Conservation (phyloP, 1,139 yeast species). For the Kurtzmaniella quercitrusa region DNA sequence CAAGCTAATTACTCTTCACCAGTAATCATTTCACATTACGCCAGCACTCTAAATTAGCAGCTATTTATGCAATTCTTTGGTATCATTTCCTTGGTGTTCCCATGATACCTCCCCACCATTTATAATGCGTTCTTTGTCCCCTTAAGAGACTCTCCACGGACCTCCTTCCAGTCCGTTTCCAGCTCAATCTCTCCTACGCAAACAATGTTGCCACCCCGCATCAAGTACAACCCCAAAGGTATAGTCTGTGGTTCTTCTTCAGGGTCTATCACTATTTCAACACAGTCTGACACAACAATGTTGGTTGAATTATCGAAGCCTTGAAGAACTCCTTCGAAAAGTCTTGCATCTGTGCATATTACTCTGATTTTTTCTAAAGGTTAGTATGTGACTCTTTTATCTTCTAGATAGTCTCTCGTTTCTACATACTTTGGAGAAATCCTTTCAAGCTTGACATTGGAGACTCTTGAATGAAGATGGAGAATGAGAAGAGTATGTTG, state of each 20-base stretch:
- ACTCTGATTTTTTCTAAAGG: slow-evolving; percentile 56
- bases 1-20: too few species aligned
- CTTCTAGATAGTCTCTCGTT: too few species aligned
- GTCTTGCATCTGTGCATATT: slow-evolving; percentile 79
- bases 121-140: slow-evolving; percentile 41
- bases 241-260: slow-evolving; percentile 48
- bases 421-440: slow-evolving; percentile 38
- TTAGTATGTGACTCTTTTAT: slow-evolving; percentile 6
- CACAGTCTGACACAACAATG: slow-evolving; percentile 57
- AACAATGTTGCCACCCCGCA: slow-evolving; percentile 83
- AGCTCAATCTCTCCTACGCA: slow-evolving; percentile 65
- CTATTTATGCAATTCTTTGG: too few species aligned
- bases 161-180: slow-evolving; percentile 51
- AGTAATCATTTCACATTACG: too few species aligned
- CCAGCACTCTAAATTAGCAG: too few species aligned
- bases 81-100: too few species aligned
- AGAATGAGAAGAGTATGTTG: not conserved
- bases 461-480: not conserved
- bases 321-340: slow-evolving; percentile 65
- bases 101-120: not conserved
- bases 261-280: slow-evolving; percentile 46
- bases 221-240: slow-evolving; percentile 56
- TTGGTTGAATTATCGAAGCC: slow-evolving; percentile 85
- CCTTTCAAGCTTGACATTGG: slow-evolving; percentile 35
- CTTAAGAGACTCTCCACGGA: slow-evolving; percentile 35